phyloP scores from a whole-genome alignment of 805 yeast species.

The Maudiozyma turicensis region DNA sequence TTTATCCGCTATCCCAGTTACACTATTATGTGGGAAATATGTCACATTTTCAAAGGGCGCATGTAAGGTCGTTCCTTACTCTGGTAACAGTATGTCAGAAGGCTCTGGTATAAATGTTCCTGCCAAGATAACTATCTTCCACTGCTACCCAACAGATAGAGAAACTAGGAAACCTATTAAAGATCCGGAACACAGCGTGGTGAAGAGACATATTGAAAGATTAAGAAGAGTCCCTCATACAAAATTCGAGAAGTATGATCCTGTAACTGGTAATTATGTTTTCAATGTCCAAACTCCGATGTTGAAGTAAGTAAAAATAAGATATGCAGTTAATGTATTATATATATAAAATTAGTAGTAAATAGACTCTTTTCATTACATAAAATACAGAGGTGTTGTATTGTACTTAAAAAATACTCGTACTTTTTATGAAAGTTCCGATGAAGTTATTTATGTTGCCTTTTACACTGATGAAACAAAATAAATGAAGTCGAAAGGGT shows the following conservation, averaged over 20 bases:
- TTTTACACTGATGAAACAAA: too few species aligned
- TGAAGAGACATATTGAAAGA: slow-evolving; percentile 57
- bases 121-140: slow-evolving; percentile 61
- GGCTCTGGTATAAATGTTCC: slow-evolving; percentile 84
- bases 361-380: too few species aligned
- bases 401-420: too few species aligned
- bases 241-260: slow-evolving; percentile 67
- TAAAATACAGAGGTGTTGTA: too few species aligned
- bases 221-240: slow-evolving; percentile 40
- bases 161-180: slow-evolving; percentile 64
- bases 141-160: slow-evolving; percentile 68
- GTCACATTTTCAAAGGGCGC: slow-evolving; percentile 51
- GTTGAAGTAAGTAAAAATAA: too few species aligned
- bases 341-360: too few species aligned
- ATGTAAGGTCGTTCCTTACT: slow-evolving; percentile 64
- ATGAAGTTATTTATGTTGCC: too few species aligned
- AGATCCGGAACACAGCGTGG: slow-evolving; percentile 67
- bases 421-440: too few species aligned
- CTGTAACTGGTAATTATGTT: slow-evolving; percentile 63
- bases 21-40: slow-evolving; percentile 58
- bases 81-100: slow-evolving; percentile 42
- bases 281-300: slow-evolving; percentile 34
- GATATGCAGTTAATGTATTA: too few species aligned
- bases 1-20: slow-evolving; percentile 52
- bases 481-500: too few species aligned